Evolutionary conservation across 202 grass and related monocot species (phyloP).

Genomic region (Sporobolus alterniflorus): DNA sequence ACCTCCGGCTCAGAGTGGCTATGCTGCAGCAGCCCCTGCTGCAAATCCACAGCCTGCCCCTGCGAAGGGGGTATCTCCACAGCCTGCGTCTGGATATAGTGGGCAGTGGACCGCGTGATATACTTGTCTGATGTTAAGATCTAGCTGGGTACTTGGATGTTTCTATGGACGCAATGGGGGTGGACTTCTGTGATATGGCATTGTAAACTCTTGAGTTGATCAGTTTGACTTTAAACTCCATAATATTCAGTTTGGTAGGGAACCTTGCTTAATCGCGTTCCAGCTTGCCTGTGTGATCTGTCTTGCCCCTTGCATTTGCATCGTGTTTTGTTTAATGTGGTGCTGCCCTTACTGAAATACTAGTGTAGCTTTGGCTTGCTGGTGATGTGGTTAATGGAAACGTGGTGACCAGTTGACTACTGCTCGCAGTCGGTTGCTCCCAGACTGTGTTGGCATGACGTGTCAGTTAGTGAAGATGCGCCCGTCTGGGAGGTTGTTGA

Average conservation of each 20-base stretch:
- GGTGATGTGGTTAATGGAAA: too few relatives aligned
- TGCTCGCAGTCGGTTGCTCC: too few relatives aligned
- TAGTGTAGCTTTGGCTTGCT: too few relatives aligned
- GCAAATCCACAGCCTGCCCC: slow-evolving; percentile 45
- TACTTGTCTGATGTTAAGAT: slow-evolving; percentile 9
- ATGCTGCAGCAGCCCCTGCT: slow-evolving; percentile 47
- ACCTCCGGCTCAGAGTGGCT: slow-evolving; percentile 49
- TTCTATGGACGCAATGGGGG: not conserved
- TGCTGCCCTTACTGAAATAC: too few relatives aligned
- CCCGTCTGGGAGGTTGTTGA: too few relatives aligned
- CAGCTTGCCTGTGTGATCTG: not conserved
- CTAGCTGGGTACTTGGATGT: not conserved
- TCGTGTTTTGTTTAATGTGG: not conserved
- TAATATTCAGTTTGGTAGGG: slow-evolving; percentile 7
- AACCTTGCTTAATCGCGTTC: not conserved
- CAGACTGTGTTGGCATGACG: too few relatives aligned
- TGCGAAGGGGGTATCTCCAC: slow-evolving; percentile 62
- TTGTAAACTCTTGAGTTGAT: slow-evolving; percentile 4
- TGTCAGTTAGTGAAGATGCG: too few relatives aligned
- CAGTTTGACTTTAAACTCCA: not conserved
- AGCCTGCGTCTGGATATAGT: slow-evolving; percentile 56
- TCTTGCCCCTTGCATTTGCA: not conserved
- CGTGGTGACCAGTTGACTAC: too few relatives aligned
- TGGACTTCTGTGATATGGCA: not conserved
- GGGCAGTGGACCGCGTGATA: slow-evolving; percentile 59